Base-by-base conservation (phyloP, 495 filamentous ascomycete species). In the Penicillium coffeae region DNA sequence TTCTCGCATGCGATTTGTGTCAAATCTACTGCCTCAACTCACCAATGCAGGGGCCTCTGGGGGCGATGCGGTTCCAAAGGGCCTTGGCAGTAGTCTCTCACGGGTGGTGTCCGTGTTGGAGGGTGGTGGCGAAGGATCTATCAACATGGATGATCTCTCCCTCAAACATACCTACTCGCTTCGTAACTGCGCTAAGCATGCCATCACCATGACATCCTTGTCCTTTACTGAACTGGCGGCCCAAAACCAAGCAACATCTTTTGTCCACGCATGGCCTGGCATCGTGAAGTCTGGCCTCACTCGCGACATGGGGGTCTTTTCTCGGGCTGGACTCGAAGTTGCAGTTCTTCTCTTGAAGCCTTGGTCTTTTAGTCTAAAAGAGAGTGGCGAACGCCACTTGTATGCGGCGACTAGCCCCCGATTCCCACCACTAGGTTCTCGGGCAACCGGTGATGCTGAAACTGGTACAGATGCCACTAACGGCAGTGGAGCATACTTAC, bases 1-100 rank as follows among this genome's bases (percentile, higher is more conserved):
- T 59, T 69, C 80, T 9, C 82, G 86, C 8, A 75, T 81, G 50
- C 81, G 84, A n/a, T 87, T 88, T 53, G 68, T 79, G 22, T 42
- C 58, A 18, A 82, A 85, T 50, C 66, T 89, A 0, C 72, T 89
- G 3, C 84, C 87, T 0, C 76, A 78, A 2, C 45, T 89, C 3
- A 70, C 63, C 12, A 45, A 55, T 1, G 72, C 79, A 0, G 45
- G 68, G 2, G 34, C 55, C 2, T 20, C 18, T 5, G 41, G 3
- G 3, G 7, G 38, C 12, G 39, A 34, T 21, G 4, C 55, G 22
- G 20, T 22, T 16, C 22, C 38, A 33, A 5, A 35, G 18, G 34
- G 45, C 37, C 32, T 35, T 22, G 9, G 38, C 6, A 14, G 21
- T 9, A 56, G 48, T 21, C 65, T 81, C 12, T 75, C 77, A 1